Conservation (phyloP, 2,329 filamentous ascomycete genomes). For the Truncatella angustata region DNA sequence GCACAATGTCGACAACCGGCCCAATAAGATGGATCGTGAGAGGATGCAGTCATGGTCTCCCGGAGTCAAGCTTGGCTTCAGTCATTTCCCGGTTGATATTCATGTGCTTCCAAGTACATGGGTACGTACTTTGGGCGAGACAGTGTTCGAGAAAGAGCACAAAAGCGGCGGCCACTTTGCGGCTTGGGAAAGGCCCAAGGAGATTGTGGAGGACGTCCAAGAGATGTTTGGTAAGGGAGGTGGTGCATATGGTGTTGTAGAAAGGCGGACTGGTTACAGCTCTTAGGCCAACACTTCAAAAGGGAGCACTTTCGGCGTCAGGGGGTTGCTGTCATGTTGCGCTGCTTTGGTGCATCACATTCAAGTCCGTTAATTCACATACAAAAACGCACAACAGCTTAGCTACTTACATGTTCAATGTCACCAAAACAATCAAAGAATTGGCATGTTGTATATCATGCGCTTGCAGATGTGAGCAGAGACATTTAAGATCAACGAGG, state of each 20-base stretch:
- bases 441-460: too few species aligned
- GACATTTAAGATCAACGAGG: too few species aligned
- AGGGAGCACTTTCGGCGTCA: too few species aligned
- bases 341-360: too few species aligned
- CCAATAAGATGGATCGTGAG: conserved; percentile 15
- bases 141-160: conserved; percentile 55
- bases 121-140: conserved; percentile 55
- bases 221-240: conserved; percentile 57
- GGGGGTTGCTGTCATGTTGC: too few species aligned
- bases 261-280: conserved; percentile 26
- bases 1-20: conserved; percentile 34
- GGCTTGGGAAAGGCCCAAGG: conserved; percentile 55
- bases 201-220: conserved; percentile 50
- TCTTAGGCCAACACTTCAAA: not conserved
- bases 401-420: too few species aligned
- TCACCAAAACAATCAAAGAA: too few species aligned
- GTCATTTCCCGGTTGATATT: conserved; percentile 60
- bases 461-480: too few species aligned
- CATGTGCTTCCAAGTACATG: conserved; percentile 52
- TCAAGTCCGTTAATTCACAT: too few species aligned
- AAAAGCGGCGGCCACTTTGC: conserved; percentile 60
- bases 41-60: conserved; percentile 26
- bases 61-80: conserved; percentile 39
- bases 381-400: too few species aligned
- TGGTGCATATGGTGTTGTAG: conserved; percentile 37